These are phyloP conservation scores for Aristolochia contorta DNA, from an alignment of 164 flowering plant species.

Conservation along the genomic window DNA sequence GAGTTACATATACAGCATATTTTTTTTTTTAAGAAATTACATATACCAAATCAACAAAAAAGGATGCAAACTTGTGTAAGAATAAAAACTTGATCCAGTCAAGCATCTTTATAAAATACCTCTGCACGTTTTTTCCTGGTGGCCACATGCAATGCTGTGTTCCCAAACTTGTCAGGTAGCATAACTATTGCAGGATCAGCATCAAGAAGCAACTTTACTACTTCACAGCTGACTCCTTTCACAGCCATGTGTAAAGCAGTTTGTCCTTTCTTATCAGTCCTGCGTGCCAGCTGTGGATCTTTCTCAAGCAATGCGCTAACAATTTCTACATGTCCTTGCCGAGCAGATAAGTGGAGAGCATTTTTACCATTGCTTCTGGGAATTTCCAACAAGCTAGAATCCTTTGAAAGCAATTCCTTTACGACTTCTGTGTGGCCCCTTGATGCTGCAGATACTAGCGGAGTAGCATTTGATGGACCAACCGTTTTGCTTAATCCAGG, in stretches of 20 bases:
- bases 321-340: slow-evolving; percentile 73
- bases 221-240: slow-evolving; percentile 65
- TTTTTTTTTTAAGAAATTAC: no score
- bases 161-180: slow-evolving; percentile 77
- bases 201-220: slow-evolving; percentile 59
- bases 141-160: slow-evolving; percentile 81
- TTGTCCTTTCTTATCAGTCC: slow-evolving; percentile 82
- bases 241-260: slow-evolving; percentile 90
- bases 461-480: slow-evolving; percentile 66
- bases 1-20: no score
- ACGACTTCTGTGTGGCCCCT: slow-evolving; percentile 72
- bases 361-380: slow-evolving; percentile 73
- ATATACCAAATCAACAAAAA: no score
- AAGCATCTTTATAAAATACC: slow-evolving; percentile 26
- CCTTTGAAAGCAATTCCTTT: slow-evolving; percentile 44
- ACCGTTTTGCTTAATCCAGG: slow-evolving; percentile 45
- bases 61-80: no score
- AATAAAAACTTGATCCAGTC: no score
- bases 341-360: slow-evolving; percentile 69
- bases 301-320: slow-evolving; percentile 56
- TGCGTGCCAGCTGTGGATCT: slow-evolving; percentile 67
- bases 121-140: slow-evolving; percentile 78
- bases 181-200: slow-evolving; percentile 84
- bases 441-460: slow-evolving; percentile 74
- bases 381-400: slow-evolving; percentile 53